A percentile compares a stretch with the other conserved stretches of the same genome.
phyloP scores from a whole-genome alignment of 257 asterid species.

The Penstemon barbatus region DNA sequence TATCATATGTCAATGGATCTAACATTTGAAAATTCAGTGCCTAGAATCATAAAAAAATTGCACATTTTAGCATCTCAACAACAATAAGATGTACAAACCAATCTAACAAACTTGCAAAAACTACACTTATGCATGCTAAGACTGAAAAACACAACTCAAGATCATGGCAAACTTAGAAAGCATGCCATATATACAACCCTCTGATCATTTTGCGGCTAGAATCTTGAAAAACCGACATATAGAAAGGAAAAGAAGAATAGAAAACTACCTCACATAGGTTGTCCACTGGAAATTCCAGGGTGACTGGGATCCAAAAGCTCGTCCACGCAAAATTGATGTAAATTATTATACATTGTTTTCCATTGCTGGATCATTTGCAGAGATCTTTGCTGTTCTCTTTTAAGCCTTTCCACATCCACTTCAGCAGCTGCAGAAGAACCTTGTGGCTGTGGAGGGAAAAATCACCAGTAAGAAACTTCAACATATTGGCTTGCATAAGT shows the following conservation, averaged over 20 bases:
- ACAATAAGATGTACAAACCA: too few species aligned
- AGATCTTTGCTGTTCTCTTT: constrained; percentile 52
- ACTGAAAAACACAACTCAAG: too few species aligned
- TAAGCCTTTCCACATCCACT: constrained; percentile 71
- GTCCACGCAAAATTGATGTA: constrained; percentile 61
- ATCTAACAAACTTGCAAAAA: too few species aligned
- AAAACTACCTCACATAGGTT: constrained; percentile 12
- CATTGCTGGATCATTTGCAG: constrained; percentile 63
- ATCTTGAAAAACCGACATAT: too few species aligned
- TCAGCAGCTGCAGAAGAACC: constrained; percentile 78
- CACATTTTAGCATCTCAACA: too few species aligned
- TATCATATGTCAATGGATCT: too few species aligned
- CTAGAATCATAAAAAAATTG: too few species aligned
- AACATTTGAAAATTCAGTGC: too few species aligned
- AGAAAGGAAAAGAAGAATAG: not conserved
- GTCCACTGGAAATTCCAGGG: constrained; percentile 33
- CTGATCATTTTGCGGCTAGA: too few species aligned
- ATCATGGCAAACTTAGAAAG: too few species aligned
- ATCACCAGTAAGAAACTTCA: constrained; percentile 17
- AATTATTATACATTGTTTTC: constrained; percentile 56
- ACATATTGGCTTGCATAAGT: not conserved
- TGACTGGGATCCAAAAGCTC: constrained; percentile 61
- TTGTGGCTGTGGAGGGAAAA: constrained; percentile 46
- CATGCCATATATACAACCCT: too few species aligned
- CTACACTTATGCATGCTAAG: too few species aligned